These are phyloP conservation scores for Suillus alpinus DNA, from an alignment of 768 basidiomycete genomes.

Conservation along the genomic window DNA sequence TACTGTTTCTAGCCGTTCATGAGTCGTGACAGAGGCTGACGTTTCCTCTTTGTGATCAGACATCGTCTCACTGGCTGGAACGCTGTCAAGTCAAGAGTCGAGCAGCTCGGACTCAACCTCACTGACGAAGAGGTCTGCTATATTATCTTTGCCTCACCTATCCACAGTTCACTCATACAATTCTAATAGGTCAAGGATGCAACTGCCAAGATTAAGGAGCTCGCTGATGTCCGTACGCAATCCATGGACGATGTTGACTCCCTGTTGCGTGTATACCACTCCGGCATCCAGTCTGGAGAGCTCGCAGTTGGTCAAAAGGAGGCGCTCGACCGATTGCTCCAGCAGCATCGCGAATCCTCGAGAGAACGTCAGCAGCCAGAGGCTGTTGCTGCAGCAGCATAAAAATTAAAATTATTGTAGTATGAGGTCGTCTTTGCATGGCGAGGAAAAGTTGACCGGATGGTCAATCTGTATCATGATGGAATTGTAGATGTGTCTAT, in stretches of 20 bases:
- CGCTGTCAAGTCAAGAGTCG: conserved; percentile 98
- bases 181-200: conserved; percentile 85
- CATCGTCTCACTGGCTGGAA: conserved; percentile 99
- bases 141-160: not conserved
- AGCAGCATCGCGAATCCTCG: conserved; percentile 58
- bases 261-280: conserved; percentile 93
- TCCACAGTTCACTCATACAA: conserved; percentile 6
- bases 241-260: conserved; percentile 99
- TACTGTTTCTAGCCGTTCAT: conserved; percentile 6
- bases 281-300: conserved; percentile 87
- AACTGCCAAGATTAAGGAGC: conserved; percentile 98
- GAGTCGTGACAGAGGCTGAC: not conserved
- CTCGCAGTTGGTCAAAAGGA: conserved; percentile 93
- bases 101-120: conserved; percentile 88
- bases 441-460: not conserved
- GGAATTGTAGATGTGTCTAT: not conserved
- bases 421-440: not conserved
- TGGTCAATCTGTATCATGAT: not conserved
- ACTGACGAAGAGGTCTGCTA: conserved; percentile 77
- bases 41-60: conserved; percentile 33
- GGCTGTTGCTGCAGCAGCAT: conserved; percentile 9
- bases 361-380: conserved; percentile 5
- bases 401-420: not conserved
- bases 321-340: conserved; percentile 82
- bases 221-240: conserved; percentile 96